Conservation (phyloP, 83 land plant species). For the Picea abies region DNA sequence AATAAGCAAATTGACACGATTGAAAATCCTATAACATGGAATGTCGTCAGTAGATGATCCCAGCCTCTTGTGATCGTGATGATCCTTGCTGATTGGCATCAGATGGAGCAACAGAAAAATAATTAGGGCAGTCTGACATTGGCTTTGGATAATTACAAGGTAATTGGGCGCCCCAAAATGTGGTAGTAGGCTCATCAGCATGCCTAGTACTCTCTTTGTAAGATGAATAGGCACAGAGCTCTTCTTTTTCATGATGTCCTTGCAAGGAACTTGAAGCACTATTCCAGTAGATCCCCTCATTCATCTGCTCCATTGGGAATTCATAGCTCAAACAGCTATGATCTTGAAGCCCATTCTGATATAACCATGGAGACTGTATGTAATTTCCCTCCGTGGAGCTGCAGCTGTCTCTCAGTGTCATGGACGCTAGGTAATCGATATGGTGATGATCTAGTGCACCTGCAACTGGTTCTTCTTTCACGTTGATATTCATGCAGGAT, state of each 20-base stretch:
- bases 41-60: background rate
- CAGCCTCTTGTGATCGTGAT: background rate
- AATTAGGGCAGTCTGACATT: background rate
- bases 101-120: background rate
- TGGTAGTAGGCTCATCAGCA: background rate
- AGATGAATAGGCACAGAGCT: slow-evolving; percentile 7
- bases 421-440: background rate
- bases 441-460: too few relatives aligned
- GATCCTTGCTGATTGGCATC: background rate
- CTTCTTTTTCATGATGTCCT: background rate
- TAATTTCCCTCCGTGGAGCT: slow-evolving; percentile 6
- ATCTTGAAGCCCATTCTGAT: slow-evolving; percentile 13
- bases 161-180: background rate
- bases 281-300: slow-evolving; percentile 5
- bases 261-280: background rate
- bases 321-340: slow-evolving; percentile 14
- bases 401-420: slow-evolving; percentile 15
- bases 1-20: background rate
- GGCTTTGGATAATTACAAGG: background rate
- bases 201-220: slow-evolving; percentile 1
- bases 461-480: background rate
- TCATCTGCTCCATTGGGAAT: slow-evolving; percentile 6
- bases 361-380: slow-evolving; percentile 7
- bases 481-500: slow-evolving; percentile 2
- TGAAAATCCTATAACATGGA: too few relatives aligned